These are phyloP conservation scores for Poa pratensis DNA, from an alignment of 176 grass and related monocot species.

Conservation along the genomic window DNA sequence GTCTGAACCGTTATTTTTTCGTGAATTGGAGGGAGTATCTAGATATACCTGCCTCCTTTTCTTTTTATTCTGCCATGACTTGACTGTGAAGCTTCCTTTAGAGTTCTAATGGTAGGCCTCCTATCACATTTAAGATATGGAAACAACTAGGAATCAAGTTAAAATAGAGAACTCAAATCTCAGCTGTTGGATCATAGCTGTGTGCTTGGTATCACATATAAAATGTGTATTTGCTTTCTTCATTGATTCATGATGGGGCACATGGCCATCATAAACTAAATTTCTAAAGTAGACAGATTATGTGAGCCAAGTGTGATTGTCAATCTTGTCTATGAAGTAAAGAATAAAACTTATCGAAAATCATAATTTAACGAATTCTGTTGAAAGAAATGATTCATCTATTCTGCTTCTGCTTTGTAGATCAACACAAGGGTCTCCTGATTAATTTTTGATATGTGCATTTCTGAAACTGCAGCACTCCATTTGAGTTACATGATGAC, in stretches of 20 bases:
- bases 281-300: conserved; percentile 22
- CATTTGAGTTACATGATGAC: conserved; percentile 97
- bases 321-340: conserved; percentile 13
- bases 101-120: neutral
- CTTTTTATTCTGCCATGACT: conserved; percentile 7
- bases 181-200: neutral
- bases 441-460: neutral
- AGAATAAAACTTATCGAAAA: neutral
- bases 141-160: neutral
- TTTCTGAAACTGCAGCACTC: conserved; percentile 72
- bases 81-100: neutral
- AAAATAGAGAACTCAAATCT: conserved; percentile 12
- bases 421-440: neutral
- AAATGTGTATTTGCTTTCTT: neutral
- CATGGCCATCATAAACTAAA: conserved; percentile 9
- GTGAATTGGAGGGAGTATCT: neutral
- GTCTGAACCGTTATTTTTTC: neutral
- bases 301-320: neutral
- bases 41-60: neutral
- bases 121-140: conserved; percentile 14
- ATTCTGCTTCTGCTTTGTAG: conserved; percentile 3
- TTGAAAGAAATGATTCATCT: conserved; percentile 25
- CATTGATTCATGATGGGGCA: neutral
- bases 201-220: neutral
- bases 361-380: neutral